A percentile compares a stretch with the other conserved stretches of the same genome.
phyloP scores from a whole-genome alignment of 2,329 filamentous ascomycete genomes.

The Berkeleyomyces rouxiae region DNA sequence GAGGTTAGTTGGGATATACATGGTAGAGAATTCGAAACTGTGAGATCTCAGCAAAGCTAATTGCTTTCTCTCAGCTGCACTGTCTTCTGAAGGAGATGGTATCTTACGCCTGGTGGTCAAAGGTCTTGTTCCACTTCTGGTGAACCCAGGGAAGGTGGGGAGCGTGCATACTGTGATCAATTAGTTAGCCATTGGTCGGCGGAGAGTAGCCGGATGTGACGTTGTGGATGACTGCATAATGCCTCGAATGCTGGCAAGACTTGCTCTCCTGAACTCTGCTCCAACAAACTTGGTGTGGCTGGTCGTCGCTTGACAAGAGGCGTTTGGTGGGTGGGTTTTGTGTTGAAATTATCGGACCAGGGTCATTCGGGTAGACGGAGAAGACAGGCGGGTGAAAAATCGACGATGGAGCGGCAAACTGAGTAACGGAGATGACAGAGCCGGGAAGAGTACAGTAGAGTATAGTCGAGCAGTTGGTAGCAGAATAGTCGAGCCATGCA shows the following conservation, averaged over 20 bases:
- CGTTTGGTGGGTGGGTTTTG: neutral
- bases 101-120: conserved; percentile 88
- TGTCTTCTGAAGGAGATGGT: neutral
- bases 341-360: neutral
- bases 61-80: no score
- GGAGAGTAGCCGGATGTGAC: neutral
- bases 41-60: no score
- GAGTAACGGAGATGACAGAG: neutral
- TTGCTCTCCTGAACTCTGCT: no score
- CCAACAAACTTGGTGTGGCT: no score
- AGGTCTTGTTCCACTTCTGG: conserved; percentile 80
- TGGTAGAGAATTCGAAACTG: no score
- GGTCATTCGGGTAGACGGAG: neutral
- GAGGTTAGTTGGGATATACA: conserved; percentile 6
- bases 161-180: conserved; percentile 57
- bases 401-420: neutral
- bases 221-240: no score
- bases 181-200: conserved; percentile 18
- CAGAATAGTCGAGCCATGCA: neutral
- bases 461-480: neutral
- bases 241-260: no score
- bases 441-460: neutral
- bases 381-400: neutral
- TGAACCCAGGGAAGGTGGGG: conserved; percentile 94
- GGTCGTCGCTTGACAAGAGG: no score